phyloP scores from a whole-genome alignment of 495 filamentous ascomycete genomes.

The Xylaria bambusicola region DNA sequence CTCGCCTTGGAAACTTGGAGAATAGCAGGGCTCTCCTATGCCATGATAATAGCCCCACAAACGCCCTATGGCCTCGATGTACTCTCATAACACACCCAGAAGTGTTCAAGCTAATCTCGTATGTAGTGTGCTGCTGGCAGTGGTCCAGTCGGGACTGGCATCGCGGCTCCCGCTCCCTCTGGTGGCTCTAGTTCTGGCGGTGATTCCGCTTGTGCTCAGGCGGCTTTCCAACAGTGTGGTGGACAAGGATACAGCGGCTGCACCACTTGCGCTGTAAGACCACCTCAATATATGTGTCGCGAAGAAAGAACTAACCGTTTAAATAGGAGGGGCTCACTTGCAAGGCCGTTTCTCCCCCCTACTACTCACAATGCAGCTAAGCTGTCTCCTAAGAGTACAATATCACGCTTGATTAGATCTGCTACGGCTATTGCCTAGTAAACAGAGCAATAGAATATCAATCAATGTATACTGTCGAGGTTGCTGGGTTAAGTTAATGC shows the following conservation, averaged over 20 bases:
- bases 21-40: neutral
- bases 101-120: neutral
- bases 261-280: slow-evolving; percentile 38
- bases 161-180: slow-evolving; percentile 20
- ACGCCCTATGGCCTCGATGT: neutral
- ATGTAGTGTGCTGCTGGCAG: slow-evolving; percentile 25
- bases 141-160: slow-evolving; percentile 29
- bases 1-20: neutral
- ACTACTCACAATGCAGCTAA: slow-evolving; percentile 49
- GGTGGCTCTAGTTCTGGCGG: slow-evolving; percentile 18
- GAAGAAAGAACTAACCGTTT: neutral
- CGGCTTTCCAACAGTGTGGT: slow-evolving; percentile 47
- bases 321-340: slow-evolving; percentile 26
- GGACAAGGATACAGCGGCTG: slow-evolving; percentile 48
- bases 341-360: slow-evolving; percentile 34
- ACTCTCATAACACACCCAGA: neutral
- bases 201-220: slow-evolving; percentile 26
- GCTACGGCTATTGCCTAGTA: too few relatives aligned
- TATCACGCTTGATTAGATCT: neutral
- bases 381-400: neutral
- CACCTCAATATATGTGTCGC: neutral
- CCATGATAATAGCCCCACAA: neutral
- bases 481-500: too few relatives aligned
- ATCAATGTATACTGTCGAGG: too few relatives aligned
- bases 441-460: too few relatives aligned